These are phyloP conservation scores for Xylaria sp. DNA, from an alignment of 2,329 filamentous ascomycete species.

Conservation along the genomic window DNA sequence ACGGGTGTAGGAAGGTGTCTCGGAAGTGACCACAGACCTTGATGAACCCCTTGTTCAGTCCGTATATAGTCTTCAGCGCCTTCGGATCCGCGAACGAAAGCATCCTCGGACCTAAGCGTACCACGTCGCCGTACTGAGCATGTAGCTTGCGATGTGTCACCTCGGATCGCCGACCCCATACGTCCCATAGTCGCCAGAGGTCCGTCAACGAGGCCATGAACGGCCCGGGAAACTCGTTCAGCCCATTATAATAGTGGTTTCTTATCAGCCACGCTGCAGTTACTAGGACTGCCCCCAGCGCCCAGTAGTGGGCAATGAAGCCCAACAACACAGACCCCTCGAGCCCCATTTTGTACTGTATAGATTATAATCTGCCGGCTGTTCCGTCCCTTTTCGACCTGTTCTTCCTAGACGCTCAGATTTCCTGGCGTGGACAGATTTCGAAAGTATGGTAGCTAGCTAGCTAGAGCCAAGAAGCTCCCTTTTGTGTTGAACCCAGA, in stretches of 20 bases:
- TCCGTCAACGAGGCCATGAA: constrained; percentile 75
- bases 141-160: constrained; percentile 76
- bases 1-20: not conserved
- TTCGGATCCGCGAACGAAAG: constrained; percentile 79
- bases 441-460: constrained; percentile 2
- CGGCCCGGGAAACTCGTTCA: constrained; percentile 79
- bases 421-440: not conserved
- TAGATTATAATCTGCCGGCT: constrained; percentile 8
- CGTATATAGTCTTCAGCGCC: constrained; percentile 81
- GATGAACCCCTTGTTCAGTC: constrained; percentile 81
- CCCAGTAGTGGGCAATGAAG: constrained; percentile 58
- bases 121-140: constrained; percentile 76
- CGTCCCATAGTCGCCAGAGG: constrained; percentile 80
- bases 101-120: constrained; percentile 78
- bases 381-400: constrained; percentile 26
- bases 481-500: not conserved
- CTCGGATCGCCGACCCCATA: constrained; percentile 72
- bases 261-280: constrained; percentile 57
- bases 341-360: constrained; percentile 30
- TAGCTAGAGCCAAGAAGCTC: not conserved
- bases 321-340: constrained; percentile 49
- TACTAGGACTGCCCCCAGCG: constrained; percentile 50
- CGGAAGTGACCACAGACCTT: constrained; percentile 66
- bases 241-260: constrained; percentile 65
- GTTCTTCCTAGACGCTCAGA: not conserved